Evolutionary conservation across 345 rosid species (phyloP), one percentile per base, ranked within the genome.

Genomic region (Eucalyptus pauciflora): DNA sequence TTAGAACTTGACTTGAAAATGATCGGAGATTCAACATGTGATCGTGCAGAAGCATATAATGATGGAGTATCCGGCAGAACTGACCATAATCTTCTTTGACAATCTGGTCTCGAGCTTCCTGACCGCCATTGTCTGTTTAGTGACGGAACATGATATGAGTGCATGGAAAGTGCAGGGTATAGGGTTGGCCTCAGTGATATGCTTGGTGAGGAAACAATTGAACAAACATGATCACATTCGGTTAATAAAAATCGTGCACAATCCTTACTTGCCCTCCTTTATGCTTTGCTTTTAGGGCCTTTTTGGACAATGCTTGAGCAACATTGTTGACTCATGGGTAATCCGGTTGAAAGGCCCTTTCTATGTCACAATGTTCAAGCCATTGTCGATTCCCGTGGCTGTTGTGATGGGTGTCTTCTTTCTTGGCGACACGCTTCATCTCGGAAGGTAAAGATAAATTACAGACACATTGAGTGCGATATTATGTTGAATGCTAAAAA

Each of bases 71-170:
- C 91, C 89, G 13, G 90, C 91, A 79, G 88, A 56, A 69, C 89
- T 92, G 88, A 91, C 92, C 54, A 67, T 90, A 13, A 89, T 92
- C 62, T 91, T 92, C 91, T 92, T 92, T 43, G 90, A 90, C 91
- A 88, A 91, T 58, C 86, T 91, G 69, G 64, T 89, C 12, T 83
- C 86, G 48, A 87, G 91, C 33, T 58, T 91, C 88, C 89, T 89
- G 48, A 83, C 89, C 25, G 91, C 91, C 31, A 46, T 86, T 58
- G 90, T 90, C 46, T 60, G 90, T 62, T 33, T 80, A 17, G 54
- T 87, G 22, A 46, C 27, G 2, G 90, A 87, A 81, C 64, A 29
- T 41, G 89, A 89, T 41, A 50, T 54, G 48, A 80, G 31, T 20
- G 87, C 89, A 15, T 89, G 89, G 90, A 87, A 20, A 89, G 49